Percentiles rank a stretch among this genome's conserved stretches.
phyloP scores from a whole-genome alignment of 371 early-diverging fungal species.

The Mortierella sp. region DNA sequence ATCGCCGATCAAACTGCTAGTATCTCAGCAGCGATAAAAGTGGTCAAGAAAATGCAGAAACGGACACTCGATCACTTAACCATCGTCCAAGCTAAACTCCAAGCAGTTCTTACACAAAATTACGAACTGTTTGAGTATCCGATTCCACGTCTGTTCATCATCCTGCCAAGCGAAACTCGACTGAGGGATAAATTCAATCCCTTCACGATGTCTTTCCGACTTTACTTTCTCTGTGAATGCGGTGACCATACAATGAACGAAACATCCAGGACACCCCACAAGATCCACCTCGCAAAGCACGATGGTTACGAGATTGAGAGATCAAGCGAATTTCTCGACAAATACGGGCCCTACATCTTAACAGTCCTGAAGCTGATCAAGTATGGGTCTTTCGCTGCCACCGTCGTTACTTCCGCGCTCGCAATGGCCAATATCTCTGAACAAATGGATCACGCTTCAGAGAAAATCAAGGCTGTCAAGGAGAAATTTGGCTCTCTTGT shows the following conservation, averaged over 20 bases:
- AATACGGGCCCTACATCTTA: slow-evolving; percentile 1
- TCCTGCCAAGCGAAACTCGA: slow-evolving; percentile 13
- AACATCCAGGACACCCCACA: neutral
- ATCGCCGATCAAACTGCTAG: no score
- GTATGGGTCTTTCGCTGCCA: neutral
- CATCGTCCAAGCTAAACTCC: slow-evolving; percentile 4
- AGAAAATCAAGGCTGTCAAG: neutral
- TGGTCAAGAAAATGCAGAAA: no score
- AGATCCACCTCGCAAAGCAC: slow-evolving; percentile 3
- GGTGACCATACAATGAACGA: slow-evolving; percentile 2
- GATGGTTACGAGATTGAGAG: neutral
- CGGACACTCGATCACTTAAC: slow-evolving; percentile 2
- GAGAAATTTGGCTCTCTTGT: neutral
- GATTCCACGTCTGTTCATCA: slow-evolving; percentile 23
- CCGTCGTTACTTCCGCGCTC: neutral
- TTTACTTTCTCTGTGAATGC: slow-evolving; percentile 18
- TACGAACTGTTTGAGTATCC: slow-evolving; percentile 22
- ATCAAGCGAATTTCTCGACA: neutral
- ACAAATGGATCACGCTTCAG: neutral
- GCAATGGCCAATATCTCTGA: neutral
- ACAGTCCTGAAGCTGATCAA: neutral
- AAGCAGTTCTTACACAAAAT: slow-evolving; percentile 7
- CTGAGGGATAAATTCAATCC: neutral
- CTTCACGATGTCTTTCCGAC: neutral
- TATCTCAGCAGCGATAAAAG: no score